phyloP scores from a whole-genome alignment of 208 protist genomes.

The Wallacemonas sp. region DNA sequence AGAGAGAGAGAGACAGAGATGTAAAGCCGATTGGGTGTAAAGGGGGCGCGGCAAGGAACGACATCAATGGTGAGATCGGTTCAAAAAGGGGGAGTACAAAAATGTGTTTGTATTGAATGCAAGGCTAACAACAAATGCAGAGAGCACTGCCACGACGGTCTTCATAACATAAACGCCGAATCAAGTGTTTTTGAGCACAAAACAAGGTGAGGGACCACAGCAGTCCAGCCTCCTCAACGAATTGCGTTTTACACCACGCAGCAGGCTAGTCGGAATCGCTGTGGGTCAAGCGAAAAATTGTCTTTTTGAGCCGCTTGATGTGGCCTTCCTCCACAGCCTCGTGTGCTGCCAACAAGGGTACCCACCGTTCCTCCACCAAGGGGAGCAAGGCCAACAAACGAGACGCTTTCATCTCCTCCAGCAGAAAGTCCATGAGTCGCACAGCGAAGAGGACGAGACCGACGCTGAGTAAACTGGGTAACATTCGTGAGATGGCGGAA shows the following conservation, averaged over 20 bases:
- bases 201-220: no score
- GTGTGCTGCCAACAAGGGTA: constrained; percentile 45
- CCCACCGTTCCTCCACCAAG: constrained; percentile 38
- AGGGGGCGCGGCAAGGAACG: no score
- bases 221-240: background rate
- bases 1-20: no score
- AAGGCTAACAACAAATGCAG: no score
- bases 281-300: constrained; percentile 59
- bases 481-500: constrained; percentile 47
- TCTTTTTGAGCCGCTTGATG: constrained; percentile 52
- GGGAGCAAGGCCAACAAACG: constrained; percentile 51
- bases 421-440: constrained; percentile 76
- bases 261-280: constrained; percentile 77
- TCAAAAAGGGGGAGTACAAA: no score
- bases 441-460: constrained; percentile 66
- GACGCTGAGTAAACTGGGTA: constrained; percentile 62
- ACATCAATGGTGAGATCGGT: no score
- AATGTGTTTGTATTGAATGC: no score
- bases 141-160: no score
- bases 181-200: no score
- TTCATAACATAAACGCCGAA: no score
- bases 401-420: constrained; percentile 71
- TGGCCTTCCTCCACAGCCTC: constrained; percentile 54
- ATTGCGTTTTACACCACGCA: background rate
- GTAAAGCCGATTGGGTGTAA: no score